Evolutionary conservation across 139 green algal genomes (phyloP).

Genomic region (Chlorella sp.): DNA sequence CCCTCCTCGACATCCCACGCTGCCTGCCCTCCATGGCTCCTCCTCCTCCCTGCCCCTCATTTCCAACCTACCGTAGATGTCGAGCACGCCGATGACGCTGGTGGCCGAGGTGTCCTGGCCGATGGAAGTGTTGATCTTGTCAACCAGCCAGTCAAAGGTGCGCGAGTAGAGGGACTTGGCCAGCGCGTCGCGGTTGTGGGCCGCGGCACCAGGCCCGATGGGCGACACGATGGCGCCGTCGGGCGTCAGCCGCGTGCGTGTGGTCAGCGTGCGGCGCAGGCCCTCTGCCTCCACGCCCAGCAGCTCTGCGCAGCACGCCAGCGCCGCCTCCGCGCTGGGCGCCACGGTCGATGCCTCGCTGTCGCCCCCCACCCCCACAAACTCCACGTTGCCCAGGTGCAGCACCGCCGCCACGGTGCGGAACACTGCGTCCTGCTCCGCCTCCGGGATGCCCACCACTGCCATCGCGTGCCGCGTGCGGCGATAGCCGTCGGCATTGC

Average conservation of each 20-base stretch:
- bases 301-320: slow-evolving; percentile 64
- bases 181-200: slow-evolving; percentile 71
- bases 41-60: too few species aligned
- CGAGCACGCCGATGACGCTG: slow-evolving; percentile 75
- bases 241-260: slow-evolving; percentile 84
- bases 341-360: slow-evolving; percentile 28
- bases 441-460: slow-evolving; percentile 77
- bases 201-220: slow-evolving; percentile 70
- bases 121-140: slow-evolving; percentile 76
- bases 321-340: slow-evolving; percentile 32
- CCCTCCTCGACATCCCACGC: too few species aligned
- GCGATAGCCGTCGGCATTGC: slow-evolving; percentile 74
- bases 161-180: slow-evolving; percentile 79
- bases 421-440: slow-evolving; percentile 64
- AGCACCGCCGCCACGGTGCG: slow-evolving; percentile 74
- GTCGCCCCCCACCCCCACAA: slow-evolving; percentile 54
- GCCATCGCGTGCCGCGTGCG: slow-evolving; percentile 74
- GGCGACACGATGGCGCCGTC: slow-evolving; percentile 91
- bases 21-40: too few species aligned
- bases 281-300: slow-evolving; percentile 74
- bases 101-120: slow-evolving; percentile 65
- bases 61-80: slow-evolving; percentile 80
- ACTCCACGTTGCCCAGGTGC: slow-evolving; percentile 87
- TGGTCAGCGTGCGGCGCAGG: slow-evolving; percentile 87
- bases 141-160: slow-evolving; percentile 76